phyloP scores from a whole-genome alignment of 2,329 filamentous ascomycete genomes.

The Pestalotiopsis sp. region DNA sequence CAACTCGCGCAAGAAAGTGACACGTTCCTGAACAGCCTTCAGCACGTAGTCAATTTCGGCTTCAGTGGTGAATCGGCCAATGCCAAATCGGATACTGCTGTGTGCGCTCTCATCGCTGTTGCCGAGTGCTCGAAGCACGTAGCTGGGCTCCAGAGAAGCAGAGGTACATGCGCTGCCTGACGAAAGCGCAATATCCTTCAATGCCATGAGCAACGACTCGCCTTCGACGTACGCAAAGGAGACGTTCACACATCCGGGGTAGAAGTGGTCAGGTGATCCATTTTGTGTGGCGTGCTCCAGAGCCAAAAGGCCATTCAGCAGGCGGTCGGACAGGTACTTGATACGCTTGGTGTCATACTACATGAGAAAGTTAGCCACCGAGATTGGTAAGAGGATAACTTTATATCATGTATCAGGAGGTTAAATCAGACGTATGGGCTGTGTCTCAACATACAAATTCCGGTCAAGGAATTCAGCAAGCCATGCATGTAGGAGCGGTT shows the following conservation, averaged over 20 bases:
- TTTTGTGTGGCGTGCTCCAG: constrained; percentile 94
- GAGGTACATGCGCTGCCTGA: constrained; percentile 97
- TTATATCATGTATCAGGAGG: background rate
- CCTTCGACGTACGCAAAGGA: constrained; percentile 99
- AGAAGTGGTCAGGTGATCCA: constrained; percentile 80
- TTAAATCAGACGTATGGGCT: constrained; percentile 68
- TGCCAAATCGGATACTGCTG: constrained; percentile 96
- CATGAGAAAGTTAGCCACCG: constrained; percentile 19
- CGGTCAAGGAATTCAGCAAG: constrained; percentile 79
- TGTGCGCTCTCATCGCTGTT: constrained; percentile 98
- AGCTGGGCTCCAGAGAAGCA: constrained; percentile 93
- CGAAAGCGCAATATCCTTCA: constrained; percentile 96
- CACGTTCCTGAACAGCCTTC: constrained; percentile 88
- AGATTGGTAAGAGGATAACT: background rate
- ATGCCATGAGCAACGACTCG: constrained; percentile 95
- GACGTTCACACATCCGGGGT: constrained; percentile 96
- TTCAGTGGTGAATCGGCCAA: constrained; percentile 95
- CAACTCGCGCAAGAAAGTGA: constrained; percentile 90
- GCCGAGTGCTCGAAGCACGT: constrained; percentile 90
- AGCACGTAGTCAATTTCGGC: constrained; percentile 96
- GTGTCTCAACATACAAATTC: constrained; percentile 60
- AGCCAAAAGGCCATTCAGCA: constrained; percentile 79
- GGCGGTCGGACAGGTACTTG: constrained; percentile 77
- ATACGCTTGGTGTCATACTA: constrained; percentile 94
- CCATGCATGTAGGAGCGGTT: constrained; percentile 87